A percentile compares a stretch with the other conserved stretches of the same genome.
These are phyloP conservation scores for Fusarium sp. DNA, from an alignment of 2,329 filamentous ascomycete species.

Conservation along the genomic window DNA sequence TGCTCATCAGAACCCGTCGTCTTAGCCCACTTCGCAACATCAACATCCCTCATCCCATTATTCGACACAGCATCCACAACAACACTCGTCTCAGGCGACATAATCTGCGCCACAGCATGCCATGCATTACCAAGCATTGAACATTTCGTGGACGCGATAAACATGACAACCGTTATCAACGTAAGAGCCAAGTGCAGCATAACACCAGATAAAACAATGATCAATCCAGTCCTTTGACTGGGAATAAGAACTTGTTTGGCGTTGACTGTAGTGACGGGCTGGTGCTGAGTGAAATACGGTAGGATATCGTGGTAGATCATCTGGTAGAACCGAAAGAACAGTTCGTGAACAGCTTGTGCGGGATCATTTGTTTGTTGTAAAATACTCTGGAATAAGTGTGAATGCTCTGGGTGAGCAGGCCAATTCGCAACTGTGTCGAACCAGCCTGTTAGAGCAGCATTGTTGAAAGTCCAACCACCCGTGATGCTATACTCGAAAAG, in stretches of 20 bases:
- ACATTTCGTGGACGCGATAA: background rate
- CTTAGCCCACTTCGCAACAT: constrained; percentile 7
- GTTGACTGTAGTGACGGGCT: background rate
- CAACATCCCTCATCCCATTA: constrained; percentile 4
- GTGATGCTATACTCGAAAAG: background rate
- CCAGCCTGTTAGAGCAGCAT: background rate
- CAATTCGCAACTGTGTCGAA: background rate
- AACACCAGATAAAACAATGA: background rate
- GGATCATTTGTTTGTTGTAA: constrained; percentile 15
- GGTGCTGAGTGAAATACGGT: background rate
- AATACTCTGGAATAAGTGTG: constrained; percentile 8
- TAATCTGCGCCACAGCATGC: constrained; percentile 25
- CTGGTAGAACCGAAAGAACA: constrained; percentile 10
- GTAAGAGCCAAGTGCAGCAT: background rate
- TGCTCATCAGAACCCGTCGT: background rate
- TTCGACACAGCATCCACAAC: constrained; percentile 3
- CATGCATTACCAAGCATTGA: constrained; percentile 13
- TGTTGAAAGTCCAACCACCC: background rate
- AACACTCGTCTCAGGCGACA: constrained; percentile 6
- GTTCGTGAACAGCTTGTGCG: background rate
- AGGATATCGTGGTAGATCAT: constrained; percentile 25
- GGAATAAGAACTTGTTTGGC: background rate
- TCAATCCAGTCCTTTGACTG: background rate
- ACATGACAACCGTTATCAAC: background rate
- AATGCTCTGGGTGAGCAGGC: constrained; percentile 15